phyloP scores from a whole-genome alignment of 1,284 basidiomycete genomes.

The Heterobasidion occidentale region DNA sequence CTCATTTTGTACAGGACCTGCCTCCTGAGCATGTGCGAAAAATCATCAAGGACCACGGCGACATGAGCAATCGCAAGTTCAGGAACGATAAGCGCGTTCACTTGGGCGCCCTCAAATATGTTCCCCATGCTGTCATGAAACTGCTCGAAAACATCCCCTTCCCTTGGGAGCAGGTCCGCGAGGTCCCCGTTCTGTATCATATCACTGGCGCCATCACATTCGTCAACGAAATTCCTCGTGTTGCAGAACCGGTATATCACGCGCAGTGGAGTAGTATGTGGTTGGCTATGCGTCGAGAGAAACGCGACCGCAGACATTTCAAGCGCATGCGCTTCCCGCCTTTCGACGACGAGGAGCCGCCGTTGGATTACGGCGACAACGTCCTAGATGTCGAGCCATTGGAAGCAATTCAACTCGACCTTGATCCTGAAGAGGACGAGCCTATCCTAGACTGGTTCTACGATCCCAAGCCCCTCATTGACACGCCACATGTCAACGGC shows the following conservation, averaged over 20 bases:
- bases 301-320: constrained; percentile 97
- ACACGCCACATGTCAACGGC: constrained; percentile 86
- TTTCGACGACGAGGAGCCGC: constrained; percentile 99
- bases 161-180: constrained; percentile 99
- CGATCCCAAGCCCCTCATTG: constrained; percentile 90
- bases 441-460: constrained; percentile 99
- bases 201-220: constrained; percentile 99
- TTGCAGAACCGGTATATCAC: constrained; percentile 97
- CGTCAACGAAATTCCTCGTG: constrained; percentile 95
- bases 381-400: constrained; percentile 96
- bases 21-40: constrained; percentile 94
- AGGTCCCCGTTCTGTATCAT: constrained; percentile 94
- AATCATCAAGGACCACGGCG: constrained; percentile 97
- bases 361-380: constrained; percentile 97
- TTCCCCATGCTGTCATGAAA: constrained; percentile 99
- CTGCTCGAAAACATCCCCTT: constrained; percentile 98
- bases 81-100: constrained; percentile 99
- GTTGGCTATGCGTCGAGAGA: constrained; percentile 98
- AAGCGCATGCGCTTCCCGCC: constrained; percentile 99
- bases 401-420: constrained; percentile 95
- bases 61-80: constrained; percentile 96
- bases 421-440: constrained; percentile 90
- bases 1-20: constrained; percentile 48
- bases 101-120: constrained; percentile 96
- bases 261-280: constrained; percentile 99